phyloP scores from a whole-genome alignment of 2,329 filamentous ascomycete species.

The Botrytis fabae region DNA sequence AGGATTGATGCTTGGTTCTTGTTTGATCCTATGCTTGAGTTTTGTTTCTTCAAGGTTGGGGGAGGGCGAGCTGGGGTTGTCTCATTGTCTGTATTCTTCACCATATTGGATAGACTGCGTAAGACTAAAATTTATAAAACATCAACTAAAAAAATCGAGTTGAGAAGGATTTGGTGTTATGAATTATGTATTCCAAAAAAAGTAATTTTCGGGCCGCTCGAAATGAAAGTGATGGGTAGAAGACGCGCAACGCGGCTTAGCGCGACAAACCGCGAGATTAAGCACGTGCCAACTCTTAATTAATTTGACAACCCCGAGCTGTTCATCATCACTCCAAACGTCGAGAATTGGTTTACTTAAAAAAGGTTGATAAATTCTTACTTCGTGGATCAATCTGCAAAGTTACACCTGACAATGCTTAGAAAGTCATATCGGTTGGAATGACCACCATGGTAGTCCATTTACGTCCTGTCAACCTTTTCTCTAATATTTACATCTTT shows the following conservation, averaged over 20 bases:
- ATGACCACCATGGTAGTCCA: not conserved
- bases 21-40: constrained; percentile 40
- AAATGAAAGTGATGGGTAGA: not conserved
- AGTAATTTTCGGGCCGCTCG: constrained; percentile 1
- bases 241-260: constrained; percentile 8
- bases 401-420: not conserved
- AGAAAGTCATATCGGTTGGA: not conserved
- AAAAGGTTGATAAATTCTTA: not conserved
- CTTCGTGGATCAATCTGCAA: not conserved
- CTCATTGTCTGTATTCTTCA: constrained; percentile 27
- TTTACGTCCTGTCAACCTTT: no score
- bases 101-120: constrained; percentile 27
- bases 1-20: constrained; percentile 72
- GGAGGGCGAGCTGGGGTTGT: constrained; percentile 36
- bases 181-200: constrained; percentile 7
- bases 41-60: constrained; percentile 38
- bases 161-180: not conserved
- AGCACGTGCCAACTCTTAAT: constrained; percentile 1
- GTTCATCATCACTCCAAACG: not conserved
- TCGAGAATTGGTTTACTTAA: not conserved
- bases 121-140: not conserved
- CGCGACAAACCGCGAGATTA: constrained; percentile 17
- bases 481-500: no score
- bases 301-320: not conserved
- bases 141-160: not conserved